Evolutionary conservation across 352 stramenopile genomes (phyloP).

Genomic region (Peronospora tabacina): DNA sequence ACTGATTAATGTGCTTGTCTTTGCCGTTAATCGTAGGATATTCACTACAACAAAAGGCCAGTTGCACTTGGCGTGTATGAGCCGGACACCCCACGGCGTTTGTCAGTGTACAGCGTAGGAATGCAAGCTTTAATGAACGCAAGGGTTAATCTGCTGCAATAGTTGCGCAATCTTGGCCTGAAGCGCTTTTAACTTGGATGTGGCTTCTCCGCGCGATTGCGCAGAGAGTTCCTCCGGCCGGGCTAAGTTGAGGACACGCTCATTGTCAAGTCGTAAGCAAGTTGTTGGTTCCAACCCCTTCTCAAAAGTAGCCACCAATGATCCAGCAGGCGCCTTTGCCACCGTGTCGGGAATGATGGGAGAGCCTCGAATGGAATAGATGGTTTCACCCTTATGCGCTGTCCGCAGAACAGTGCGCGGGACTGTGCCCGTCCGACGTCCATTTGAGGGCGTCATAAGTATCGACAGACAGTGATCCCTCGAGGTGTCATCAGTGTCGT

Average conservation of each 20-base stretch:
- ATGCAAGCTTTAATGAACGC: slow-evolving; percentile 19
- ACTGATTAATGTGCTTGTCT: slow-evolving; percentile 7
- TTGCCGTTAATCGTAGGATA: slow-evolving; percentile 37
- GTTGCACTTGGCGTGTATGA: slow-evolving; percentile 83
- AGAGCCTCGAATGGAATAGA: slow-evolving; percentile 60
- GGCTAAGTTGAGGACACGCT: slow-evolving; percentile 54
- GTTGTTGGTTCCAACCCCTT: slow-evolving; percentile 35
- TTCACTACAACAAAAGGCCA: slow-evolving; percentile 80
- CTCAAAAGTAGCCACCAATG: slow-evolving; percentile 59
- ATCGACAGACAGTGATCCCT: slow-evolving; percentile 23
- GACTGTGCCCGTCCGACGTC: slow-evolving; percentile 7
- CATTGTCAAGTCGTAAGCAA: slow-evolving; percentile 53
- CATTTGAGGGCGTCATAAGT: slow-evolving; percentile 38
- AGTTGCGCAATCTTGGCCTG: slow-evolving; percentile 63
- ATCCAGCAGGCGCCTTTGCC: slow-evolving; percentile 42
- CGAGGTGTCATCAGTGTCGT: slow-evolving; percentile 5
- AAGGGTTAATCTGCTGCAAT: slow-evolving; percentile 50
- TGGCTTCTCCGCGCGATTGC: slow-evolving; percentile 46
- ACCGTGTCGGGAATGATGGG: slow-evolving; percentile 54
- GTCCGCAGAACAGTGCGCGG: slow-evolving; percentile 50
- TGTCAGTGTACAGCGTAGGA: slow-evolving; percentile 84
- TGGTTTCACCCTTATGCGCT: slow-evolving; percentile 62
- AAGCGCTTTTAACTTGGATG: slow-evolving; percentile 55
- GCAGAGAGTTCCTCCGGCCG: slow-evolving; percentile 53
- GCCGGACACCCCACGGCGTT: slow-evolving; percentile 82